Conservation (phyloP, 129 eudicot species). For the Heracleum sosnowskyi region DNA sequence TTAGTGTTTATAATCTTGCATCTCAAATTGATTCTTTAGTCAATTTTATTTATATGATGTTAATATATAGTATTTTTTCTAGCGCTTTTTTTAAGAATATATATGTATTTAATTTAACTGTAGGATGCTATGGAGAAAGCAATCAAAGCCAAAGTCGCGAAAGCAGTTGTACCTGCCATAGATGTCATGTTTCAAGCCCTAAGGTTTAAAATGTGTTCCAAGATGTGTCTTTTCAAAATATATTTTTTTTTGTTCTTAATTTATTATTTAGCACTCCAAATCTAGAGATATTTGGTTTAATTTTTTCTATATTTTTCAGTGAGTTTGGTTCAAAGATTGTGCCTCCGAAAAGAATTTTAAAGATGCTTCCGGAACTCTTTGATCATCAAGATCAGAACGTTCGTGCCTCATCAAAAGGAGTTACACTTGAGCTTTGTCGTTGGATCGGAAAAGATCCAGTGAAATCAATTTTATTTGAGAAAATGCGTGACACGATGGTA, state of each 20-base stretch:
- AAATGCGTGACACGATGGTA: conserved; percentile 99
- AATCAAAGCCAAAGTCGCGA: conserved; percentile 88
- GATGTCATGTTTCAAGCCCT: conserved; percentile 99
- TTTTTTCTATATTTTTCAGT: conserved; percentile 32
- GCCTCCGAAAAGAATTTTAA: conserved; percentile 91
- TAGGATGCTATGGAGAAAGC: conserved; percentile 99
- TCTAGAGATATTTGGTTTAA: conserved; percentile 13
- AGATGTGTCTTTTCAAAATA: background rate
- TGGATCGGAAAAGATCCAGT: conserved; percentile 99
- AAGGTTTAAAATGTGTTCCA: conserved; percentile 44
- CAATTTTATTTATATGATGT: background rate
- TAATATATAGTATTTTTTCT: background rate
- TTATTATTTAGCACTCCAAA: background rate
- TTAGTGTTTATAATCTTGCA: background rate
- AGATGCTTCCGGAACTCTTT: conserved; percentile 99
- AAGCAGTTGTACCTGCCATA: conserved; percentile 99
- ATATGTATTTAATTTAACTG: background rate
- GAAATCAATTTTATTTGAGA: conserved; percentile 89
- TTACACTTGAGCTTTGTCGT: conserved; percentile 96
- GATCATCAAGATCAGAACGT: conserved; percentile 99
- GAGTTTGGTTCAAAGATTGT: conserved; percentile 95
- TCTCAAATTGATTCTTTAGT: background rate
- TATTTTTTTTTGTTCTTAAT: background rate
- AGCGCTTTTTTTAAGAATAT: background rate
- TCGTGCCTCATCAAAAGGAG: conserved; percentile 96